These are phyloP conservation scores for Ophiostoma ulmi DNA, from an alignment of 2,329 filamentous ascomycete genomes.

Conservation along the genomic window DNA sequence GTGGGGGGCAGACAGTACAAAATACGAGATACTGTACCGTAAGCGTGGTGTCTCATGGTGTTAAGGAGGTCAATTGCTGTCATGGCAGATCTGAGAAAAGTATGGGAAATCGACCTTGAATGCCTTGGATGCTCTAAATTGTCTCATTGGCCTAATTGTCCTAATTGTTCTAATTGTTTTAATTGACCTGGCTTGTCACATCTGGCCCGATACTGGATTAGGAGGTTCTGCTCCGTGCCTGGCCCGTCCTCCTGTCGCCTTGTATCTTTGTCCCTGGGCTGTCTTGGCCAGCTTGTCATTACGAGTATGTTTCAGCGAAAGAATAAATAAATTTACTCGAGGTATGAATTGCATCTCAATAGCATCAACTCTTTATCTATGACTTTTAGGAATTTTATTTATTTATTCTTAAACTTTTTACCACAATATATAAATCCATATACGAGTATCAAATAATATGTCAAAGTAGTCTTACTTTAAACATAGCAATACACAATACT, in stretches of 20 bases:
- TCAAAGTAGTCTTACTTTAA: too few relatives aligned
- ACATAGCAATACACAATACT: too few relatives aligned
- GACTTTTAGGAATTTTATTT: too few relatives aligned
- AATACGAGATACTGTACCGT: background rate
- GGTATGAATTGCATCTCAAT: too few relatives aligned
- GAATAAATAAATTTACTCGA: too few relatives aligned
- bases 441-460: too few relatives aligned
- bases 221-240: conserved; percentile 7
- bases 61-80: background rate
- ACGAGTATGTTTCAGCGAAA: too few relatives aligned
- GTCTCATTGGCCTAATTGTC: too few relatives aligned
- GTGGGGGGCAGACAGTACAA: background rate
- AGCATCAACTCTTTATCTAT: too few relatives aligned
- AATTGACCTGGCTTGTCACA: background rate
- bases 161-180: too few relatives aligned
- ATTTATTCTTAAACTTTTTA: too few relatives aligned
- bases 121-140: background rate
- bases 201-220: background rate
- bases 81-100: background rate
- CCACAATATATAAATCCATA: too few relatives aligned
- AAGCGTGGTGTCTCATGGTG: background rate
- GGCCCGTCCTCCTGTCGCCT: background rate
- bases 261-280: background rate
- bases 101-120: background rate
- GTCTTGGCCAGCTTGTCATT: background rate